Percentiles rank a stretch among this genome's conserved stretches.
Conservation (phyloP, 305 asterid species). For the Nicotiana rustica region DNA sequence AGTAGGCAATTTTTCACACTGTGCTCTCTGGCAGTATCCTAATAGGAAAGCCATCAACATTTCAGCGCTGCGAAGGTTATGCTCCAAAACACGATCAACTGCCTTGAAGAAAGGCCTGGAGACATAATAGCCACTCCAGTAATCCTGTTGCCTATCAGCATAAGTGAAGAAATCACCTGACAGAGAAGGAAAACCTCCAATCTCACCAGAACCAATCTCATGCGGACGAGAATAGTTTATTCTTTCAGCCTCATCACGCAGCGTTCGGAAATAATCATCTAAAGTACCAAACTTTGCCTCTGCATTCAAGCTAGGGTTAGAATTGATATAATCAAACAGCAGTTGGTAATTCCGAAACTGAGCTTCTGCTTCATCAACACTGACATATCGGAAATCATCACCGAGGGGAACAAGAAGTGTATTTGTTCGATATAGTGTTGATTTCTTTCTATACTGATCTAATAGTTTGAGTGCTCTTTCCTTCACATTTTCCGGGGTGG, state of each 20-base stretch:
- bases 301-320: slow-evolving; percentile 85
- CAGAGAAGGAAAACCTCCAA: slow-evolving; percentile 89
- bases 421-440: slow-evolving; percentile 90
- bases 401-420: slow-evolving; percentile 96
- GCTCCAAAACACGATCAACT: slow-evolving; percentile 94
- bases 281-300: slow-evolving; percentile 95
- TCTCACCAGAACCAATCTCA: slow-evolving; percentile 88
- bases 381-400: slow-evolving; percentile 96
- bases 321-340: slow-evolving; percentile 88
- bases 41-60: slow-evolving; percentile 90
- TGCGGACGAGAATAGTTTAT: slow-evolving; percentile 72
- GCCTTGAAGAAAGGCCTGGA: slow-evolving; percentile 99
- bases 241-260: slow-evolving; percentile 86
- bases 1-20: slow-evolving; percentile 86
- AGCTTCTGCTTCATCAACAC: slow-evolving; percentile 96
- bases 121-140: slow-evolving; percentile 99
- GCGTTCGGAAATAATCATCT: slow-evolving; percentile 83
- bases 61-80: slow-evolving; percentile 92
- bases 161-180: slow-evolving; percentile 97
- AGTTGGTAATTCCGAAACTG: slow-evolving; percentile 94
- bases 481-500: slow-evolving; percentile 86
- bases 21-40: slow-evolving; percentile 84
- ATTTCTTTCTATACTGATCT: slow-evolving; percentile 93
- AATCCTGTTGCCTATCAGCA: slow-evolving; percentile 93
- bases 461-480: slow-evolving; percentile 80